Base-by-base conservation (phyloP, 148 eudicot species). In the Fagopyrum homotropicum region DNA sequence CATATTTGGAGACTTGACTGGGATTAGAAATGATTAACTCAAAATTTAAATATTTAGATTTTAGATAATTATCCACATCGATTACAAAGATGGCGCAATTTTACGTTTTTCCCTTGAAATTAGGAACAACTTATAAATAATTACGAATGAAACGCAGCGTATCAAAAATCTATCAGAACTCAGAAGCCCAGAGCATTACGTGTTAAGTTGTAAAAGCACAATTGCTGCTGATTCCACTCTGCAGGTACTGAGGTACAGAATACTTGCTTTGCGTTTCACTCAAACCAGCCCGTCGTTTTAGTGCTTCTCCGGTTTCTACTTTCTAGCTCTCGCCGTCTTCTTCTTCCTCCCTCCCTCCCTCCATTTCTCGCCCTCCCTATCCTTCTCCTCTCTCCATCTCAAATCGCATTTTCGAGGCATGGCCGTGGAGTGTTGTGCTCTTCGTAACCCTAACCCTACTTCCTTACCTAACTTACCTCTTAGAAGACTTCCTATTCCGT, bases 371-470 rank as follows among this genome's bases (percentile, higher is more conserved):
- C 57, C 4, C 69, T 47, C 60, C 43, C 50, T 45, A 71, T 49
- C 73, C 12, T 46, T 22, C 66, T 72, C 17, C n/a, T 73, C 73
- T 55, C 46, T 79, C 69, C 45, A 55, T 69, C 49, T 75, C 47
- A 0, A 43, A 16, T 4, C n/a, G 26, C 73, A 66, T 35, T 66
- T 63, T 66, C 46, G 19, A 44, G 1, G 19, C 22, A 51, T 81
- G 77, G 52, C 75, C 55, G 7, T 79, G 22, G 77, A 71, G 48
- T 75, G 75, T 47, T 73, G 83, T 68, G 57, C 75, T 5, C 74
- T 77, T 47, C 8, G 79, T 61, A 87, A 80, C 85, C 81, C 87
- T 84, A 87, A 84, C 75, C 85, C 83, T 80, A 83, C 52, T 72
- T 50, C 76, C n/a, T 46, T 54, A 11, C 9, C 14, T 7, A 66